Conservation (phyloP, 2,329 filamentous ascomycete species). For the Alternaria gaisen region DNA sequence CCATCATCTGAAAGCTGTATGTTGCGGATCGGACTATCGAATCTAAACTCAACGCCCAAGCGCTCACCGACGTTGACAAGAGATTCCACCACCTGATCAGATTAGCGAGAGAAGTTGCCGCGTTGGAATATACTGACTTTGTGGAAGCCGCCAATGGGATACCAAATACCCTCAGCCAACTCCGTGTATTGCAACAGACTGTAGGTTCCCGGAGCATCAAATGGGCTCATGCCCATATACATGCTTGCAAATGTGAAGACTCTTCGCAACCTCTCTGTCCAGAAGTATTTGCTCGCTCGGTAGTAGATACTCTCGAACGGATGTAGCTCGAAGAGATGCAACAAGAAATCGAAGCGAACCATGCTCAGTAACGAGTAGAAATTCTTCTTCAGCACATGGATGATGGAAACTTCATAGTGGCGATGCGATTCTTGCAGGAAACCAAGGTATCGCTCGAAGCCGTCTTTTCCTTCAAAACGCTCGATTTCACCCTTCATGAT, state of each 20-base stretch:
- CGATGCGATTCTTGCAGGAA: conserved; percentile 73
- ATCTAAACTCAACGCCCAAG: conserved; percentile 68
- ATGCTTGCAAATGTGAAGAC: conserved; percentile 82
- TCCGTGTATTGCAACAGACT: conserved; percentile 78
- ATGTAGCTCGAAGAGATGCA: conserved; percentile 68
- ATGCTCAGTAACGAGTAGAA: conserved; percentile 70
- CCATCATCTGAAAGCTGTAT: conserved; percentile 65
- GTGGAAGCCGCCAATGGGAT: conserved; percentile 75
- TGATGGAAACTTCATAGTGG: conserved; percentile 74
- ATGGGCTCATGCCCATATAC: conserved; percentile 85
- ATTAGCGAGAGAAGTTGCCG: conserved; percentile 12
- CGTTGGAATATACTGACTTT: conserved; percentile 52
- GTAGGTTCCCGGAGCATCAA: conserved; percentile 78
- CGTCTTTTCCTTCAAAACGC: conserved; percentile 75
- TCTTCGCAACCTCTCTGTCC: conserved; percentile 71
- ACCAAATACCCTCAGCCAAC: conserved; percentile 79
- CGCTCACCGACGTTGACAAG: conserved; percentile 70
- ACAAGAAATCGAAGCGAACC: conserved; percentile 66
- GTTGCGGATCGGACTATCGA: conserved; percentile 65
- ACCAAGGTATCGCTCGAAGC: conserved; percentile 72
- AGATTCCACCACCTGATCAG: conserved; percentile 61
- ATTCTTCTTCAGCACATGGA: conserved; percentile 72
- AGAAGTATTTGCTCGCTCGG: conserved; percentile 72
- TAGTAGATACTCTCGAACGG: conserved; percentile 76
- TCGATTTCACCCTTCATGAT: conserved; percentile 76